Evolutionary conservation across 1,139 yeast species (phyloP), one percentile per base, ranked within the genome.

Genomic region (Cylindricascospora bacillispora): DNA sequence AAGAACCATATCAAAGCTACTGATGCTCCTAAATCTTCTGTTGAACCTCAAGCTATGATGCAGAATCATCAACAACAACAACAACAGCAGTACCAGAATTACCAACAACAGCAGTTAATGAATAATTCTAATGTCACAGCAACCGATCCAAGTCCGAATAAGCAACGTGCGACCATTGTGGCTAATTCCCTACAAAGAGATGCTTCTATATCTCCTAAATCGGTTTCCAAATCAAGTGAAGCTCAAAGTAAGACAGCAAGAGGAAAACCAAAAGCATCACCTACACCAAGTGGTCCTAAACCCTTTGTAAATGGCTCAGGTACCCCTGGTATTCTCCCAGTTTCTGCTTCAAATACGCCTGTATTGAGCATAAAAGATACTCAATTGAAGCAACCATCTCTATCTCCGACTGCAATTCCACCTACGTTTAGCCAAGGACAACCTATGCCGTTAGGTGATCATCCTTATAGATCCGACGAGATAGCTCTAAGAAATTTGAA

Each of bases 401-500:
- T 18, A 7, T 10, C 21, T 7, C 21, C 21, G 7, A 18, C 7
- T 7, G 10, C 9, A 7, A 18, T 18, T 7, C 21, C 21, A 18
- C 21, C 21, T 18, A 18, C 21, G 10, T 7, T 18, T 7, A 18
- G 10, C 21, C 9, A 18, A 10, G n/a, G n/a, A n/a, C n/a, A n/a
- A n/a, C n/a, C n/a, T n/a, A n/a, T n/a, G n/a, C 21, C 21, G 7
- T 7, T 18, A 7, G 21, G 9, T 7, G 9, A 18, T 7, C 21
- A 18, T 18, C 21, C 21, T 18, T 18, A 18, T 18, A 18, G 21
- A 10, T 18, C 21, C 34, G 59, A 54, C 27, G 57, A 50, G 30
- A 43, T 40, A 3, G 35, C 33, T 13, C 34, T 53, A 29, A 45
- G 40, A 19, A 39, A 47, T 15, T 31, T 49, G 36, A 43, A 47